Conservation (phyloP, 371 early-diverging fungal species). For the Mortierella sp. region DNA sequence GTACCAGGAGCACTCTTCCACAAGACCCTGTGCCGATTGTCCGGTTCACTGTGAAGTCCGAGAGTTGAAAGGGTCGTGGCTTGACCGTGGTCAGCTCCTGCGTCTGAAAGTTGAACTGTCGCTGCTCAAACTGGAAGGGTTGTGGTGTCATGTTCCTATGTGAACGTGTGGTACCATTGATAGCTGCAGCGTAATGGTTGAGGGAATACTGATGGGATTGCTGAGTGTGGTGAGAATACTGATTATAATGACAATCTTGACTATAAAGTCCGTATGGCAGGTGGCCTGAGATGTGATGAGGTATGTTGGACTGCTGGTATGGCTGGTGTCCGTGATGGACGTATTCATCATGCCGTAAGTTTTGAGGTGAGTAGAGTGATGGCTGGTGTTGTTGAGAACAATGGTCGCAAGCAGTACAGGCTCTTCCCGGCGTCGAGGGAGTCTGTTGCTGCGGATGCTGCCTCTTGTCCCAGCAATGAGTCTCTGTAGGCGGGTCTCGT, state of each 20-base stretch:
- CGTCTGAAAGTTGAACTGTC: slow-evolving; percentile 53
- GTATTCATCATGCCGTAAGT: slow-evolving; percentile 15
- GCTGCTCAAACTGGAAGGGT: slow-evolving; percentile 53
- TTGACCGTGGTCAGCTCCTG: slow-evolving; percentile 58
- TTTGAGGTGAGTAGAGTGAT: slow-evolving; percentile 9
- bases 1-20: slow-evolving; percentile 93
- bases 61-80: slow-evolving; percentile 61
- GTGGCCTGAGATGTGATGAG: slow-evolving; percentile 11
- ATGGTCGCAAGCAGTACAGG: slow-evolving; percentile 10
- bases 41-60: slow-evolving; percentile 63
- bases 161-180: not conserved
- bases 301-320: slow-evolving; percentile 28
- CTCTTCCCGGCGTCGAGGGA: slow-evolving; percentile 4
- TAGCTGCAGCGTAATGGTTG: slow-evolving; percentile 5
- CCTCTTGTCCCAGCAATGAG: slow-evolving; percentile 41
- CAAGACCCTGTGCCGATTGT: slow-evolving; percentile 96
- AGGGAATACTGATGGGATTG: not conserved
- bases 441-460: slow-evolving; percentile 44
- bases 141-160: slow-evolving; percentile 37
- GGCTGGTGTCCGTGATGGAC: slow-evolving; percentile 21
- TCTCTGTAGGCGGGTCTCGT: slow-evolving; percentile 23
- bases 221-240: slow-evolving; percentile 1
- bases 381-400: slow-evolving; percentile 23
- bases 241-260: slow-evolving; percentile 7
- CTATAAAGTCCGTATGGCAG: slow-evolving; percentile 14